phyloP scores from a whole-genome alignment of 116 monocot genomes.

The Iris pallida region DNA sequence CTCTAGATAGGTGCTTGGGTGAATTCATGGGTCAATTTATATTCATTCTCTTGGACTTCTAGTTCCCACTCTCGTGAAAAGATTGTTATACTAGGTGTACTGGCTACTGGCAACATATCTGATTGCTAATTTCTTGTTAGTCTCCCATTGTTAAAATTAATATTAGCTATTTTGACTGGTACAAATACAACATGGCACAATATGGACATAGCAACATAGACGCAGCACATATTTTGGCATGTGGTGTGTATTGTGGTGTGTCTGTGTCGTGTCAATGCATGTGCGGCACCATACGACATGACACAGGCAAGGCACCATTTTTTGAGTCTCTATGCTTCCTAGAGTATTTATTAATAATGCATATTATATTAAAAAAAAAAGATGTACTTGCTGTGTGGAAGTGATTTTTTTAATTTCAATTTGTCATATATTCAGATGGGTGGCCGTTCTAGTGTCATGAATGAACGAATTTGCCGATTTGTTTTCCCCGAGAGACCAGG shows the following conservation, averaged over 20 bases:
- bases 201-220: too few species aligned
- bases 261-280: background rate
- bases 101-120: too few species aligned
- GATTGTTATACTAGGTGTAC: too few species aligned
- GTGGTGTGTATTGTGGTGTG: background rate
- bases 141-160: too few species aligned
- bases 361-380: background rate
- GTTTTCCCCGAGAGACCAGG: conserved; percentile 81
- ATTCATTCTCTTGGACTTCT: too few species aligned
- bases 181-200: too few species aligned
- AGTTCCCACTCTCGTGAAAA: too few species aligned
- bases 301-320: background rate
- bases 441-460: conserved; percentile 58
- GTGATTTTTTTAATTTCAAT: background rate
- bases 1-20: too few species aligned
- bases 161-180: too few species aligned
- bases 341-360: background rate
- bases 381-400: background rate
- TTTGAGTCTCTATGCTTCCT: background rate
- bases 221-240: too few species aligned
- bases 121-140: too few species aligned
- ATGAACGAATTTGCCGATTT: conserved; percentile 78
- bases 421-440: conserved; percentile 51
- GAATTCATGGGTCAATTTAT: too few species aligned
- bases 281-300: background rate